Conservation (phyloP, 805 yeast species). For the Ogataea sp. region DNA sequence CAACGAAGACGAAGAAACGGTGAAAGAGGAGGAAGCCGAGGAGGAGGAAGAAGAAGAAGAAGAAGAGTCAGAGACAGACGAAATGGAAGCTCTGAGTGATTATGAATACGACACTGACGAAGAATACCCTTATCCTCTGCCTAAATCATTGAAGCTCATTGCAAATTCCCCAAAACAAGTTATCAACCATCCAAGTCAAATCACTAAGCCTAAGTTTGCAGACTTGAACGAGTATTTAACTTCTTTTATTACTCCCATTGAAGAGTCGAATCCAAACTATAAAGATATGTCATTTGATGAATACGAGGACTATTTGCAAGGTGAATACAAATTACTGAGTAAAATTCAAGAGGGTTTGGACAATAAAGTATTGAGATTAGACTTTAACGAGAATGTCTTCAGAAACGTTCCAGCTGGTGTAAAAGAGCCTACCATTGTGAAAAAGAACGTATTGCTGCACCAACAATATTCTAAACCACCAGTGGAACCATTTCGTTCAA, state of each 20-base stretch:
- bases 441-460: constrained; percentile 22
- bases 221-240: constrained; percentile 36
- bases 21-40: constrained; percentile 2
- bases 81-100: not conserved
- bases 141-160: constrained; percentile 23
- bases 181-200: constrained; percentile 55
- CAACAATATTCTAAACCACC: constrained; percentile 23
- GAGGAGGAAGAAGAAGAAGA: constrained; percentile 1
- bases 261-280: constrained; percentile 22
- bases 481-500: constrained; percentile 32
- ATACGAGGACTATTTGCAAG: constrained; percentile 44
- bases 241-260: constrained; percentile 55
- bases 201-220: constrained; percentile 34
- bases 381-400: constrained; percentile 34
- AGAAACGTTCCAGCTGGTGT: constrained; percentile 37
- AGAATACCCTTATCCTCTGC: constrained; percentile 7
- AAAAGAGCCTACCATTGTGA: constrained; percentile 29
- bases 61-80: constrained; percentile 1
- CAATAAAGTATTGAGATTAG: constrained; percentile 35
- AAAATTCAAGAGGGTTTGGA: constrained; percentile 40
- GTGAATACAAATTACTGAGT: constrained; percentile 38
- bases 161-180: constrained; percentile 35
- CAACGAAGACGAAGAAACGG: constrained; percentile 1
- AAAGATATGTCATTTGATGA: constrained; percentile 50
- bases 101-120: constrained; percentile 8